Conservation (phyloP, 2,329 filamentous ascomycete species). For the Ceratocystis eucalypticola region DNA sequence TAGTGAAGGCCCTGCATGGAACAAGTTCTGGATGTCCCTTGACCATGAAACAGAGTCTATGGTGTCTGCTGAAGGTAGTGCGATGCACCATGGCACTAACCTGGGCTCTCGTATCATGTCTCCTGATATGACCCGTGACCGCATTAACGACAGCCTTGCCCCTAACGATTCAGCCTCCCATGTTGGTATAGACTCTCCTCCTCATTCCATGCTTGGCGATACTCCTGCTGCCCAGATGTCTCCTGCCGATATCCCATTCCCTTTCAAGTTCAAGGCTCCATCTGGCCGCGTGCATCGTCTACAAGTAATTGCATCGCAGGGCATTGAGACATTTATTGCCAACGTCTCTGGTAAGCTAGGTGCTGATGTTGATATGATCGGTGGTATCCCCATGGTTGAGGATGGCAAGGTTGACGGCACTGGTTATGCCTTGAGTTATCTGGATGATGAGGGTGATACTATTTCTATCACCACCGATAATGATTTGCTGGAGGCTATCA, state of each 20-base stretch:
- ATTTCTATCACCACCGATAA: constrained; percentile 94
- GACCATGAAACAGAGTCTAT: constrained; percentile 91
- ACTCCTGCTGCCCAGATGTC: constrained; percentile 36
- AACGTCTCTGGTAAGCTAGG: constrained; percentile 77
- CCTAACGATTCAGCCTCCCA: constrained; percentile 94
- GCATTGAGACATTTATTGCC: constrained; percentile 63
- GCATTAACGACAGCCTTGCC: constrained; percentile 66
- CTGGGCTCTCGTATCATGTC: constrained; percentile 64
- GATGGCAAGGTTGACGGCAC: constrained; percentile 62
- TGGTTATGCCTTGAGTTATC: constrained; percentile 86
- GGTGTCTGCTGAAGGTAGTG: constrained; percentile 76
- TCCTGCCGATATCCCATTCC: constrained; percentile 64
- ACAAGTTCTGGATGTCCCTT: constrained; percentile 98
- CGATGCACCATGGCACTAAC: constrained; percentile 44
- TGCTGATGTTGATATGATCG: constrained; percentile 66
- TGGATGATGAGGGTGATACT: constrained; percentile 93
- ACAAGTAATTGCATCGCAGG: constrained; percentile 68
- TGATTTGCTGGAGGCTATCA: constrained; percentile 80
- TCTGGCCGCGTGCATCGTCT: constrained; percentile 87
- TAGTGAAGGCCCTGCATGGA: constrained; percentile 93
- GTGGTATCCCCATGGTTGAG: constrained; percentile 63
- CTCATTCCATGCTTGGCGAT: constrained; percentile 47
- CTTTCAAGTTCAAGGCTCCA: constrained; percentile 98
- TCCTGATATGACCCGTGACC: constrained; percentile 59
- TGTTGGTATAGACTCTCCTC: constrained; percentile 64